Base-by-base conservation (phyloP, 441 rosid species). In the Sinapis alba region DNA sequence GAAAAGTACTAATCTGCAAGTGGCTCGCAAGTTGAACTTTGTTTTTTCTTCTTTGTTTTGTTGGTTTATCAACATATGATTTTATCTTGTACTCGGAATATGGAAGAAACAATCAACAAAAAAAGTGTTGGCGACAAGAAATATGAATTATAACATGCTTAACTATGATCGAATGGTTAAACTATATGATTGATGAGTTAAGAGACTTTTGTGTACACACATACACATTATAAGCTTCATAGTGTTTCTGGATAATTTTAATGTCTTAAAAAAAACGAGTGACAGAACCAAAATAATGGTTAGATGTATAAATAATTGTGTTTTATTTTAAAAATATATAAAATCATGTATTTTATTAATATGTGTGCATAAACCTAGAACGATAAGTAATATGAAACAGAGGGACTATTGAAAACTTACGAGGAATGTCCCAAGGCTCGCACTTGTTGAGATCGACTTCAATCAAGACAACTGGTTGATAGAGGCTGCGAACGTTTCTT, bases 371-470 rank as follows among this genome's bases (percentile, higher is more conserved):
- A n/a, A n/a, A n/a, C n/a, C n/a, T n/a, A n/a, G n/a, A n/a, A n/a
- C n/a, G n/a, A n/a, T n/a, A n/a, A n/a, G n/a, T n/a, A n/a, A n/a
- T n/a, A n/a, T n/a, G n/a, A n/a, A n/a, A n/a, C n/a, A n/a, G n/a
- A n/a, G n/a, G n/a, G n/a, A n/a, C n/a, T n/a, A n/a, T n/a, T n/a
- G n/a, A 28, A 30, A 13, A 59, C 71, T 80, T 83, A 93, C 94
- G 89, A 50, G 98, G 98, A 74, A 93, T 93, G 66, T 93, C 92
- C 98, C 98, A 93, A 5, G 98, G 98, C 80, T 93, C 97, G 30
- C 91, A 90, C 78, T 90, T 89, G 86, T 90, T 93, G 73, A 93
- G 95, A 66, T 93, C 93, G 27, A 89, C 97, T 61, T 93, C 97
- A 32, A 94, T 89, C 62, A 93, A 86, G 61, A 90, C 89, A 41